A percentile compares a stretch with the other conserved stretches of the same genome.
phyloP scores from a whole-genome alignment of 139 green algal genomes.

The Dunaliella sp. region DNA sequence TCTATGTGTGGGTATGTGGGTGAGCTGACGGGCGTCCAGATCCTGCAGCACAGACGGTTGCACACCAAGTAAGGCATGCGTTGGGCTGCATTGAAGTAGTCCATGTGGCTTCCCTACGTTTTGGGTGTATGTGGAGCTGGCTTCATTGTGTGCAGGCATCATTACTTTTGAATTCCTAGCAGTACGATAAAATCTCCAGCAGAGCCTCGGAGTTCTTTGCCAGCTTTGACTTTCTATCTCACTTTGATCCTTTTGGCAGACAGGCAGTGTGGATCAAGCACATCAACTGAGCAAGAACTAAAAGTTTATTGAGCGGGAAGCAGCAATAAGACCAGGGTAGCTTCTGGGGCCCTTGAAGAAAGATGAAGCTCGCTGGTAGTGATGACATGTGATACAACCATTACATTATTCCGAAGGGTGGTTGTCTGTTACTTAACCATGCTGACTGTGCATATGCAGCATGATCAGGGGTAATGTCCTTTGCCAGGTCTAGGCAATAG shows the following conservation, averaged over 20 bases:
- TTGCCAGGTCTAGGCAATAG: not conserved
- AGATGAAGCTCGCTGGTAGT: no score
- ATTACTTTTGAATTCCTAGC: not conserved
- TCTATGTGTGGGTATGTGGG: conserved; percentile 17
- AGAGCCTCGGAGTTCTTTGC: not conserved
- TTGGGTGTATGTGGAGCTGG: not conserved
- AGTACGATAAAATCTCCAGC: not conserved
- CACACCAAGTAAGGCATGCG: not conserved
- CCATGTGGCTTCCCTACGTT: not conserved
- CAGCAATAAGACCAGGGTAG: not conserved
- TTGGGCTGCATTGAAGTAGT: not conserved
- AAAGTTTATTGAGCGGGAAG: not conserved
- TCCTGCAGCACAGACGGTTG: conserved; percentile 28
- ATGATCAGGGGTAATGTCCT: not conserved
- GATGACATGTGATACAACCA: no score
- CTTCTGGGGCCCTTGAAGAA: not conserved
- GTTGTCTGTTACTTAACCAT: not conserved
- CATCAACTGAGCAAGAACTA: not conserved
- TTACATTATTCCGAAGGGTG: not conserved
- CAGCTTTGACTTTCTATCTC: not conserved
- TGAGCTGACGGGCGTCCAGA: conserved; percentile 27
- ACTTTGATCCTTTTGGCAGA: no score
- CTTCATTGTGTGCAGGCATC: not conserved
- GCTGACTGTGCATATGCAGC: not conserved
- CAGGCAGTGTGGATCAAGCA: no score